Conservation (phyloP, 164 flowering plant genomes). For the Akebia trifoliata region DNA sequence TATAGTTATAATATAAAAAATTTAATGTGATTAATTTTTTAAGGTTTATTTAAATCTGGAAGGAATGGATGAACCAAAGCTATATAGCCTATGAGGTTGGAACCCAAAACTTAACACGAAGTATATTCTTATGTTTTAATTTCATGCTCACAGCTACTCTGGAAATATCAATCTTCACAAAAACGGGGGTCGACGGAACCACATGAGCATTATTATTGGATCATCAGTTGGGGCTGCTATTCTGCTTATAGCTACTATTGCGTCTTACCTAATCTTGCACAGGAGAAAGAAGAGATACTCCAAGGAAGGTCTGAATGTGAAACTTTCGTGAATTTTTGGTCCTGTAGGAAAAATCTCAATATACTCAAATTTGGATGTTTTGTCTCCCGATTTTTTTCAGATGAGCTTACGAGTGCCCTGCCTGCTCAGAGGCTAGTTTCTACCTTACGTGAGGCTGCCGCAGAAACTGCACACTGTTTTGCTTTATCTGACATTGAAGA, state of each 20-base stretch:
- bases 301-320: constrained; percentile 14
- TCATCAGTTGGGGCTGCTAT: too few relatives aligned
- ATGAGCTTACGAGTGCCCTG: constrained; percentile 19
- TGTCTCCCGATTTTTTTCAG: constrained; percentile 24
- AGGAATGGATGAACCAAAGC: too few relatives aligned
- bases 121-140: not conserved
- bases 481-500: constrained; percentile 58
- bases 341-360: not conserved
- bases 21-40: too few relatives aligned
- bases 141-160: constrained; percentile 41
- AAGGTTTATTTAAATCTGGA: too few relatives aligned
- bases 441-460: constrained; percentile 38
- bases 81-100: too few relatives aligned
- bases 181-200: constrained; percentile 27
- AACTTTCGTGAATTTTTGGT: not conserved
- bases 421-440: constrained; percentile 44
- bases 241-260: constrained; percentile 45
- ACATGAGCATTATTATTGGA: constrained; percentile 35
- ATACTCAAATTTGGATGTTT: not conserved
- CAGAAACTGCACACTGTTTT: constrained; percentile 80
- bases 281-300: constrained; percentile 59
- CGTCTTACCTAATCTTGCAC: constrained; percentile 37
- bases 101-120: too few relatives aligned
- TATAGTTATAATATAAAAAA: too few relatives aligned
- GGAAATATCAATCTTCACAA: constrained; percentile 58